Evolutionary conservation across 257 asterid genomes (phyloP), one percentile per base, ranked within the genome.

Genomic region (Plectranthus barbatus): DNA sequence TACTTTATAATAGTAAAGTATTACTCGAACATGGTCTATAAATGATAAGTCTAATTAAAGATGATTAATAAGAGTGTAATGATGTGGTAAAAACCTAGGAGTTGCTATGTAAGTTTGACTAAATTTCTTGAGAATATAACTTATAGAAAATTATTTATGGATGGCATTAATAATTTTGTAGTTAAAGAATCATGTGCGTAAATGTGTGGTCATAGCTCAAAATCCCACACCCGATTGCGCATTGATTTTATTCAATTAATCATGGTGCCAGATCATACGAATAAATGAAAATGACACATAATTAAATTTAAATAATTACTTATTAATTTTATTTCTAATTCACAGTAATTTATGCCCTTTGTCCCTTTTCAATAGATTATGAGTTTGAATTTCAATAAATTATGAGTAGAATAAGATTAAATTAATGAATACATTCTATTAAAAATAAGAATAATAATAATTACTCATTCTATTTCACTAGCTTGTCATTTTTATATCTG

Each of bases 21-120:
- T n/a, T n/a, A n/a, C n/a, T n/a, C 4, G 4, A 1, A 23, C 29
- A 23, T 23, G 3, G 17, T 17, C 47, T 13, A 42, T 15, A 13
- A n/a, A 41, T 52, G 12, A 60, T 23, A n/a, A 39, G 39, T 18
- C 9, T 40, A 15, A 48, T 57, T 71, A 56, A 60, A 41, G 50
- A 33, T 56, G 59, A 50, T 34, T 33, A 61, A 60, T 61, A 64
- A 6, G 45, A 13, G 62, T 13, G 40, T 71, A 51, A 50, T 64
- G 23, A 62, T 59, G 59, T 61, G 62, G 39, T 39, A 48, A 37
- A 65, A 44, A 48, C 61, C 23, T n/a, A 54, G 69, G 49, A 49
- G 45, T 70, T 14, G 58, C 48, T 56, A 29, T 49, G 40, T 50
- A n/a, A 17, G 75, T 50, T 68, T 72, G 69, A 69, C 69, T 54